These are phyloP conservation scores for Tetrapyrgos nigripes DNA, from an alignment of 1,284 basidiomycete genomes.

Conservation along the genomic window DNA sequence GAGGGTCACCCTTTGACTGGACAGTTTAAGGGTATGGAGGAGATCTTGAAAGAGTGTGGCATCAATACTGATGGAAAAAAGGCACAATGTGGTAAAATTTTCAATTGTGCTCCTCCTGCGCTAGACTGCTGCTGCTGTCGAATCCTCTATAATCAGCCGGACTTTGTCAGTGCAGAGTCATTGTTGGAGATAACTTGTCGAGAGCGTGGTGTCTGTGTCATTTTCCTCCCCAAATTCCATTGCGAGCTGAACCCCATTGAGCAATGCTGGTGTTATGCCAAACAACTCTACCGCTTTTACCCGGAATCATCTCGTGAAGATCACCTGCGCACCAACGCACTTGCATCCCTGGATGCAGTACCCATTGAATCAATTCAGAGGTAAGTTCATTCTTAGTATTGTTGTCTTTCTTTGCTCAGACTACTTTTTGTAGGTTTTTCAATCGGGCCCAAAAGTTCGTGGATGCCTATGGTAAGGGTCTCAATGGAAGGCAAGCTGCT, in stretches of 20 bases:
- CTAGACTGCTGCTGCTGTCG: slow-evolving; percentile 21
- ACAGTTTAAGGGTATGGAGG: slow-evolving; percentile 33
- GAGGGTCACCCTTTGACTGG: slow-evolving; percentile 19
- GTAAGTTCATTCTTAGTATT: slow-evolving; percentile 1
- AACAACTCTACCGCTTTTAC: too few relatives aligned
- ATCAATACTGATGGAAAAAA: slow-evolving; percentile 11
- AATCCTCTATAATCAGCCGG: slow-evolving; percentile 28
- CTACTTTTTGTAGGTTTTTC: too few relatives aligned
- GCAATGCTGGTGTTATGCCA: too few relatives aligned
- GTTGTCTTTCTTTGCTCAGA: too few relatives aligned
- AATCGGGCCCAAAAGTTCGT: too few relatives aligned
- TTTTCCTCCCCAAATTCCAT: too few relatives aligned
- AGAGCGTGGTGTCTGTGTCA: slow-evolving; percentile 10
- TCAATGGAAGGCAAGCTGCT: too few relatives aligned
- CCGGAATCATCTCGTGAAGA: slow-evolving; percentile 23
- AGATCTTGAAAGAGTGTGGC: slow-evolving; percentile 28
- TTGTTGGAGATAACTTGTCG: slow-evolving; percentile 17
- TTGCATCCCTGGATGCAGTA: slow-evolving; percentile 14
- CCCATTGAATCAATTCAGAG: slow-evolving; percentile 12
- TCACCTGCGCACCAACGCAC: slow-evolving; percentile 5
- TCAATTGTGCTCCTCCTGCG: slow-evolving; percentile 17
- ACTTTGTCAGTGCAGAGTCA: slow-evolving; percentile 25
- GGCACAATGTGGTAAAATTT: neutral
- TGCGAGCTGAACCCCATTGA: too few relatives aligned
- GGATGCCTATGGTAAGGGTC: too few relatives aligned